phyloP scores from a whole-genome alignment of 768 basidiomycete species.

The Mycena rosella region DNA sequence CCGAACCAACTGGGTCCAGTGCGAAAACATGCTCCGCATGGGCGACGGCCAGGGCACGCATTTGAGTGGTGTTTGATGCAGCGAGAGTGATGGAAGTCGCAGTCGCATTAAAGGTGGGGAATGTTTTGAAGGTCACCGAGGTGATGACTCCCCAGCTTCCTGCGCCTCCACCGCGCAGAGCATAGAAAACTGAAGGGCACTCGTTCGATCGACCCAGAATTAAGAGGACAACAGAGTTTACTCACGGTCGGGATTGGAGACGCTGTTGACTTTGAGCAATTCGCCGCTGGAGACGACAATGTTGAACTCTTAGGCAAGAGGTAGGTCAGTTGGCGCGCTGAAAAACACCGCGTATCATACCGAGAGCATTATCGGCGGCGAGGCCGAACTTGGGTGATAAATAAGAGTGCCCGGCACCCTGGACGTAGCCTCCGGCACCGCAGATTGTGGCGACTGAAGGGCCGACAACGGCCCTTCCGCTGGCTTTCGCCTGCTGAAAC shows the following conservation, averaged over 20 bases:
- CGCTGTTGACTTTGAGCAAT: conserved; percentile 42
- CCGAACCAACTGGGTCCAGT: conserved; percentile 44
- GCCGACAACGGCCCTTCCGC: conserved; percentile 40
- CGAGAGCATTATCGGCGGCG: conserved; percentile 38
- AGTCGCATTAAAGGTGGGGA: conserved; percentile 48
- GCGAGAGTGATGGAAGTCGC: conserved; percentile 36
- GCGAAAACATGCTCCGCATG: conserved; percentile 52
- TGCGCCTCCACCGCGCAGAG: conserved; percentile 43
- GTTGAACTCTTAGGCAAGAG: conserved; percentile 37
- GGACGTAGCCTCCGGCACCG: conserved; percentile 45
- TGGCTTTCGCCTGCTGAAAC: conserved; percentile 38
- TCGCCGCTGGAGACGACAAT: conserved; percentile 46
- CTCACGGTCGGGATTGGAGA: conserved; percentile 42
- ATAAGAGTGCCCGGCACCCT: conserved; percentile 46
- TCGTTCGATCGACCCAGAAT: no score
- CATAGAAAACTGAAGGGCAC: conserved; percentile 37
- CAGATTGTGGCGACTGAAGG: conserved; percentile 37
- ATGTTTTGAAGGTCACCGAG: conserved; percentile 49
- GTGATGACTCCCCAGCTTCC: conserved; percentile 54
- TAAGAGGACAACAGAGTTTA: not conserved
- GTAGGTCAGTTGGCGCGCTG: conserved; percentile 11
- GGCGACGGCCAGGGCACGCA: conserved; percentile 41
- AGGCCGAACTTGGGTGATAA: conserved; percentile 42
- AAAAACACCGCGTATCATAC: conserved; percentile 23
- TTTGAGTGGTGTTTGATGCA: conserved; percentile 30